Percentiles rank a stretch among this genome's conserved stretches.
Evolutionary conservation across 1,284 basidiomycete genomes (phyloP).

Genomic region (Cryptococcus hybrid): DNA sequence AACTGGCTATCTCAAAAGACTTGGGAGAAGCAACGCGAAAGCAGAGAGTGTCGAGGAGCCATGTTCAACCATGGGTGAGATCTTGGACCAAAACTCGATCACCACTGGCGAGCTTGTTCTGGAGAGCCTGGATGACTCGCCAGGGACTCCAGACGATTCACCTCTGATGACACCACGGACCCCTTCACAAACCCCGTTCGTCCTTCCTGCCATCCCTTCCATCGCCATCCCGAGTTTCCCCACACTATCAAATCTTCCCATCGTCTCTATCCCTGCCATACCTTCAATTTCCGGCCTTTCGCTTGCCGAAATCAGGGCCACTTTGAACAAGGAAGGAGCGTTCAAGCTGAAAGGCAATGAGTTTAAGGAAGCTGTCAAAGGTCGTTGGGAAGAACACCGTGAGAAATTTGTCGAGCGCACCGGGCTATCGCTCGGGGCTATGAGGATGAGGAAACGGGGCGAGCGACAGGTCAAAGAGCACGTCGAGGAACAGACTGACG

Average conservation of each 20-base stretch:
- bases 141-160: conserved; percentile 36
- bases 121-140: not conserved
- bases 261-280: conserved; percentile 11
- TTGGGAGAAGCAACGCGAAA: conserved; percentile 3
- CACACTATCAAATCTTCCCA: conserved; percentile 9
- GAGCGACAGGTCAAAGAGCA: too few species aligned
- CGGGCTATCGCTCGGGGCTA: too few species aligned
- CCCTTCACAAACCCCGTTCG: conserved; percentile 21
- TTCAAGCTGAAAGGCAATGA: conserved; percentile 3
- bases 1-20: conserved; percentile 55
- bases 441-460: too few species aligned
- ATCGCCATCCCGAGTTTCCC: conserved; percentile 8
- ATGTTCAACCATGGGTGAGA: not conserved
- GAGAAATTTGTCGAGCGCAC: too few species aligned
- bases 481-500: too few species aligned
- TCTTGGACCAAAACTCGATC: not conserved
- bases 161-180: conserved; percentile 45
- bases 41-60: not conserved
- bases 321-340: conserved; percentile 9
- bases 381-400: conserved; percentile 34
- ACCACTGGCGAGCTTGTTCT: not conserved
- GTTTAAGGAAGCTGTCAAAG: conserved; percentile 37
- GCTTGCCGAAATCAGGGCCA: conserved; percentile 12
- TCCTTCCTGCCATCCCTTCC: conserved; percentile 15
- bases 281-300: conserved; percentile 10